Conservation (phyloP, 805 yeast genomes). For the Brettanomyces anomalus region DNA sequence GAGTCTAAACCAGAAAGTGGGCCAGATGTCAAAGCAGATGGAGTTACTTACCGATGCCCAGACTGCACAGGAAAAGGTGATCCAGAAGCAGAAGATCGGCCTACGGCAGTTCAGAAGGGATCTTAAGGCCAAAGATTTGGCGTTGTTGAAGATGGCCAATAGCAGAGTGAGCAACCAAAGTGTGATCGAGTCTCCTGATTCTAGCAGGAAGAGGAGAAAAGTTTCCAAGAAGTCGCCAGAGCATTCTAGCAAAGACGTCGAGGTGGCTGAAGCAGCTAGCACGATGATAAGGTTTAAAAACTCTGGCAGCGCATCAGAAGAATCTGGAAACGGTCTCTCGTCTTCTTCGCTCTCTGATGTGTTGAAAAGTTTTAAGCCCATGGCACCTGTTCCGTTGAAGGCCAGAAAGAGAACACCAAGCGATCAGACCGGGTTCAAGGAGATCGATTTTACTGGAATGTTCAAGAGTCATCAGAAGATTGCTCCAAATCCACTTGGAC, state of each 20-base stretch:
- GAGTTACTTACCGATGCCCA: too few species aligned
- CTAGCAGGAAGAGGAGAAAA: too few species aligned
- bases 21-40: too few species aligned
- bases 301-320: conserved; percentile 1
- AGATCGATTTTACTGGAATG: conserved; percentile 49
- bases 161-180: too few species aligned
- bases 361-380: conserved; percentile 38
- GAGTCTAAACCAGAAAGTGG: conserved; percentile 22
- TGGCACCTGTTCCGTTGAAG: conserved; percentile 57
- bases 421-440: conserved; percentile 16
- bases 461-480: conserved; percentile 12
- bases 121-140: too few species aligned
- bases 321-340: conserved; percentile 7
- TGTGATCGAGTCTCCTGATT: too few species aligned
- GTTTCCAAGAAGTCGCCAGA: too few species aligned
- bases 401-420: conserved; percentile 20
- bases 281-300: conserved; percentile 23
- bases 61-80: too few species aligned
- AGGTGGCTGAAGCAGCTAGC: conserved; percentile 15
- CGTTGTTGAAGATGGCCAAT: too few species aligned
- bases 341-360: neutral
- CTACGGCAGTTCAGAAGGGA: too few species aligned
- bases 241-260: too few species aligned
- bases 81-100: too few species aligned
- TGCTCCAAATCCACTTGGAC: neutral